phyloP scores from a whole-genome alignment of 805 yeast genomes.

The Candida dajiaensis region DNA sequence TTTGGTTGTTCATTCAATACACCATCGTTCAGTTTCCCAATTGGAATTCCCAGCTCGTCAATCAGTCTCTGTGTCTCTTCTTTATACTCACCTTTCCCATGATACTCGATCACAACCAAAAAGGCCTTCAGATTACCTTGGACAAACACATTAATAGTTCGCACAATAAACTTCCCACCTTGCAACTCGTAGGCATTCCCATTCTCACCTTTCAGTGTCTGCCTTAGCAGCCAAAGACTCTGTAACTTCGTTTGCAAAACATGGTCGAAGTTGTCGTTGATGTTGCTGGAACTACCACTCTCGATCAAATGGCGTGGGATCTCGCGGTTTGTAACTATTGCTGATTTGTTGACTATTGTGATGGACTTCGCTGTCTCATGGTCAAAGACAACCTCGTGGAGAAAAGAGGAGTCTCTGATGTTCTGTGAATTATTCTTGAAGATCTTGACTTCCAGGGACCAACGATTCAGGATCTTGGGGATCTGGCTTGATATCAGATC shows the following conservation, averaged over 20 bases:
- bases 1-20: slow-evolving; percentile 23
- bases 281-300: slow-evolving; percentile 45
- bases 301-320: slow-evolving; percentile 30
- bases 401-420: slow-evolving; percentile 17
- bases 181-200: slow-evolving; percentile 57
- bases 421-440: slow-evolving; percentile 53
- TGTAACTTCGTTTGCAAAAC: slow-evolving; percentile 52
- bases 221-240: slow-evolving; percentile 64
- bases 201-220: slow-evolving; percentile 64
- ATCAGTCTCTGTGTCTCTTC: slow-evolving; percentile 20
- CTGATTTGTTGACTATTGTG: slow-evolving; percentile 21
- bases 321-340: slow-evolving; percentile 20
- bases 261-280: slow-evolving; percentile 50
- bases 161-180: slow-evolving; percentile 33
- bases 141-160: slow-evolving; percentile 64
- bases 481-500: slow-evolving; percentile 63
- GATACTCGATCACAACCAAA: slow-evolving; percentile 42
- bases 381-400: slow-evolving; percentile 5
- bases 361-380: slow-evolving; percentile 7
- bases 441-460: slow-evolving; percentile 65
- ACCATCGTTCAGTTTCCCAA: slow-evolving; percentile 30
- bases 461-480: slow-evolving; percentile 54
- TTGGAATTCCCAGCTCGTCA: slow-evolving; percentile 33
- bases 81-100: slow-evolving; percentile 4
- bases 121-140: slow-evolving; percentile 72